Percentiles rank a stretch among this genome's conserved stretches.
Conservation (phyloP, 306 rosid species). For the Quillaja saponaria region DNA sequence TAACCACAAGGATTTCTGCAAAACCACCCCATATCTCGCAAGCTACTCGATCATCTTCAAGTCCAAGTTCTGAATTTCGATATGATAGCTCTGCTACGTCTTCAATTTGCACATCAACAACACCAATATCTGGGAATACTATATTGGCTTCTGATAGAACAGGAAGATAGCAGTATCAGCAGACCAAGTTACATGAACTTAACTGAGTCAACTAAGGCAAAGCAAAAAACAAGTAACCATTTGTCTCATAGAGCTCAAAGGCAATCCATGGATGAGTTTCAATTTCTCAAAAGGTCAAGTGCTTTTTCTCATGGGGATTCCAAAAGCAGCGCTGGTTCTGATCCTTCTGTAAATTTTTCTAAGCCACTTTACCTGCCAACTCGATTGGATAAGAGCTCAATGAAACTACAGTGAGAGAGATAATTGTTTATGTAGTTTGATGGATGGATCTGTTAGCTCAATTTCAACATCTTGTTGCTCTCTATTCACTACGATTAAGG, state of each 20-base stretch:
- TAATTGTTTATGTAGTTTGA: constrained; percentile 2
- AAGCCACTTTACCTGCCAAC: constrained; percentile 58
- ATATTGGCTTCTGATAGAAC: constrained; percentile 63
- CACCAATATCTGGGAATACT: constrained; percentile 77
- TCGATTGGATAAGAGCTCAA: constrained; percentile 50
- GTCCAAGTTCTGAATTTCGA: constrained; percentile 89
- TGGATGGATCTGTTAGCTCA: constrained; percentile 34
- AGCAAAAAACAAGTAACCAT: constrained; percentile 45
- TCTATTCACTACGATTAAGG: background rate
- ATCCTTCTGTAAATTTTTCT: constrained; percentile 61
- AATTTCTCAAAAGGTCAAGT: constrained; percentile 63
- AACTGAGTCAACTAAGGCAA: constrained; percentile 83
- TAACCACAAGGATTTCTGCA: constrained; percentile 81
- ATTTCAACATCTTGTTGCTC: constrained; percentile 80
- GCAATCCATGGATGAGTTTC: constrained; percentile 96
- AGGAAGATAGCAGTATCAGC: constrained; percentile 57
- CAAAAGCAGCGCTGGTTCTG: constrained; percentile 76
- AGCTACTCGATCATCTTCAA: constrained; percentile 75
- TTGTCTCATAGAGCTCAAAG: constrained; percentile 62
- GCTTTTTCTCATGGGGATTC: constrained; percentile 70
- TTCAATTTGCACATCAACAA: constrained; percentile 78
- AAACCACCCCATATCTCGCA: constrained; percentile 68
- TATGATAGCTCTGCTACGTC: constrained; percentile 90
- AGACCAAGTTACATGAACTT: constrained; percentile 85
- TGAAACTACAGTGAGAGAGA: constrained; percentile 40